Conservation (phyloP, 2,329 filamentous ascomycete species). For the Trichoderma simmonsii region DNA sequence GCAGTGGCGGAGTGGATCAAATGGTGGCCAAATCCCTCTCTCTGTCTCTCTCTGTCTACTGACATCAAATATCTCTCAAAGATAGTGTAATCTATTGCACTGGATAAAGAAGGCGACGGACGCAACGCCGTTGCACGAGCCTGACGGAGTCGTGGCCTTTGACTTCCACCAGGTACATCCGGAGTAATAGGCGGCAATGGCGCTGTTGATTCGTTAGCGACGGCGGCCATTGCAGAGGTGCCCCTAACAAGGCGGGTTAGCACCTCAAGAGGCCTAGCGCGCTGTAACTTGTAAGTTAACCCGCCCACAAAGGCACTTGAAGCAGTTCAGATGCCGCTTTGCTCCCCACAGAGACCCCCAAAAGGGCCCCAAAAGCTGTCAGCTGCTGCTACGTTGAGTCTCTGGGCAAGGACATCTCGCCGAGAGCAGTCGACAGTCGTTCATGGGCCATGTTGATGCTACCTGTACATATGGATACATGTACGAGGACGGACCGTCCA, state of each 20-base stretch:
- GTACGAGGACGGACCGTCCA: constrained; percentile 5
- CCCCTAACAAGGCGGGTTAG: not conserved
- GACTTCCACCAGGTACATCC: not conserved
- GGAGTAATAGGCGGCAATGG: constrained; percentile 9
- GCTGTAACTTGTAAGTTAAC: not conserved
- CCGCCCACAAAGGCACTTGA: not conserved
- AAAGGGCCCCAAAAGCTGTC: not conserved
- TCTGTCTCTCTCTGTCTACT: not conserved
- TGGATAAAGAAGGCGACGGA: not conserved
- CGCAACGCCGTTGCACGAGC: not conserved
- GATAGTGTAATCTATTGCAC: not conserved
- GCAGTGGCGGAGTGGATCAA: not conserved
- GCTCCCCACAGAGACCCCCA: constrained; percentile 11
- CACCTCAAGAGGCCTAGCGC: constrained; percentile 1
- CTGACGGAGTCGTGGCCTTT: not conserved
- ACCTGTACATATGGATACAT: not conserved
- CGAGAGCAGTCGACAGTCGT: constrained; percentile 1
- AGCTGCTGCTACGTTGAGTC: constrained; percentile 17
- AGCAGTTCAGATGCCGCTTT: constrained; percentile 13
- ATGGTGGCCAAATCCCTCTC: not conserved
- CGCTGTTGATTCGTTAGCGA: constrained; percentile 15
- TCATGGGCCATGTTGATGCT: constrained; percentile 5
- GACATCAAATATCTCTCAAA: not conserved
- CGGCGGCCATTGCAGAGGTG: constrained; percentile 12
- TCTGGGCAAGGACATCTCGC: not conserved